A percentile compares a stretch with the other conserved stretches of the same genome.
phyloP scores from a whole-genome alignment of 257 asterid species.

The Solanum bukasovii region DNA sequence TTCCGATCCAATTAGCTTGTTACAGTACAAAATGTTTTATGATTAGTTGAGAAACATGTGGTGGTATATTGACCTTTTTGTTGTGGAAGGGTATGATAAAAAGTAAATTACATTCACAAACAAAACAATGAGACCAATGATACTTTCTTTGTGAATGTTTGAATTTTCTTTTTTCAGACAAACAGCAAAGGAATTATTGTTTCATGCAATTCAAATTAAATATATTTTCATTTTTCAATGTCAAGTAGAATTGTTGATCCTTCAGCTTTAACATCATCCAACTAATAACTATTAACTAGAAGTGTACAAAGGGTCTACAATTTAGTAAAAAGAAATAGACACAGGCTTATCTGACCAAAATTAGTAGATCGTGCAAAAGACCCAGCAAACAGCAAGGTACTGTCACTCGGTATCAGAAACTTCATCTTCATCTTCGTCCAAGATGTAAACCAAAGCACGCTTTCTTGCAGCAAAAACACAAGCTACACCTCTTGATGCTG shows the following conservation, averaged over 20 bases:
- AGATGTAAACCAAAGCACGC: conserved; percentile 84
- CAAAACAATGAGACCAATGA: background rate
- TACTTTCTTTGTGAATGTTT: background rate
- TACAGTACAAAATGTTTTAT: background rate
- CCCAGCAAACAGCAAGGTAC: background rate
- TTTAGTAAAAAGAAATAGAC: background rate
- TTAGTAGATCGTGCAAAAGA: background rate
- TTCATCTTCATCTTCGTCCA: conserved; percentile 96
- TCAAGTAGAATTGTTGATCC: background rate
- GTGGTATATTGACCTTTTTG: background rate
- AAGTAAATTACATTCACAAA: background rate
- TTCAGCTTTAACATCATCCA: background rate
- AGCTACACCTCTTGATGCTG: conserved; percentile 95
- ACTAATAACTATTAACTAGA: background rate
- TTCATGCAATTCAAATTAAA: background rate
- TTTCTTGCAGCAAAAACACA: conserved; percentile 77
- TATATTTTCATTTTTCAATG: background rate
- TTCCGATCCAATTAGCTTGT: background rate
- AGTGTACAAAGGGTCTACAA: background rate
- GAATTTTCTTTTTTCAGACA: background rate
- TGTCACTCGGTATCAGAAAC: conserved; percentile 49
- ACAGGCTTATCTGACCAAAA: background rate
- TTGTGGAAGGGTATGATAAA: background rate
- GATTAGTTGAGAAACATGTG: background rate
- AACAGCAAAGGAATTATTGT: background rate